Conservation (phyloP, 495 filamentous ascomycete species). For the Neurospora sp. region DNA sequence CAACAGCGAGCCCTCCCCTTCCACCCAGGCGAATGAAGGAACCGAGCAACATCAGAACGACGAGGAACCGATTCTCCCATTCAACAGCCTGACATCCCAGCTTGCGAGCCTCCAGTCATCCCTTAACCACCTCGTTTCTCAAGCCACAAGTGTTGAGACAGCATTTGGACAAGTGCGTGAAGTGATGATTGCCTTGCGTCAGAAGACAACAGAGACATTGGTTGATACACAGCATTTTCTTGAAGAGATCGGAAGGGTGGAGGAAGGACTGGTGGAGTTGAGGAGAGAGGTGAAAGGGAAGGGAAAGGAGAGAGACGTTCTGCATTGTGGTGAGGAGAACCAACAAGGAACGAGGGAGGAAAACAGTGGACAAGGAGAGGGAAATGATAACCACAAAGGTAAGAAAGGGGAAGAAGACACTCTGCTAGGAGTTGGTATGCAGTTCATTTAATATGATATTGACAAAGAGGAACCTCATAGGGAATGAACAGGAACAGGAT, state of each 20-base stretch:
- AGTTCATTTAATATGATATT: neutral
- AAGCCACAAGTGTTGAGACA: neutral
- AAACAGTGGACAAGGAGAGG: neutral
- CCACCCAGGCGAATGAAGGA: neutral
- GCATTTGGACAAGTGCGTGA: neutral
- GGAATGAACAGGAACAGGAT: neutral
- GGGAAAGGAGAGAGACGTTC: too few relatives aligned
- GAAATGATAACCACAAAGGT: neutral
- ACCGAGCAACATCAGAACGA: neutral
- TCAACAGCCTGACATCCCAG: neutral
- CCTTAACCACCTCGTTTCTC: neutral
- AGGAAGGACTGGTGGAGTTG: fast-evolving
- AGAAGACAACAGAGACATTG: neutral
- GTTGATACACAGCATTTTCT: neutral
- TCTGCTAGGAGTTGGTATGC: neutral
- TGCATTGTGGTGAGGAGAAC: neutral
- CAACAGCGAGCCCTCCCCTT: neutral
- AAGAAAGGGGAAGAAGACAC: neutral
- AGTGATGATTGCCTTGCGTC: neutral
- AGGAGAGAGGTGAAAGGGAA: neutral
- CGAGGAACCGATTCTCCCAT: fast-evolving
- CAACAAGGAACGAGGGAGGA: neutral
- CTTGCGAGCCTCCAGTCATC: fast-evolving
- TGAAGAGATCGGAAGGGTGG: neutral
- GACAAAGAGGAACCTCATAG: neutral